These are phyloP conservation scores for Castanea mollissima DNA, from an alignment of 306 rosid species.

Conservation along the genomic window DNA sequence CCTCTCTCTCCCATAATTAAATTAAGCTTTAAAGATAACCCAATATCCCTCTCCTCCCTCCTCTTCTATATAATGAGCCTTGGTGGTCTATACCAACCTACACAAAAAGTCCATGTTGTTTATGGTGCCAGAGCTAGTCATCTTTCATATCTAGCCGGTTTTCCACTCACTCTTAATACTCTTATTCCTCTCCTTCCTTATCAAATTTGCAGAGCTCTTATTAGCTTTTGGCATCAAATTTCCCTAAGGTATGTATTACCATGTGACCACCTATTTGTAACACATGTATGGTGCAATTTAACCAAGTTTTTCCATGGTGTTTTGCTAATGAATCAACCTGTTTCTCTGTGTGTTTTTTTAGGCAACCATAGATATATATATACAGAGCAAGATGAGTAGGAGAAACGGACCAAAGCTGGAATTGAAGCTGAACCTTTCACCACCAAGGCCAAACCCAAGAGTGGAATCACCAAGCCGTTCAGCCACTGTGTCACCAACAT, in stretches of 20 bases:
- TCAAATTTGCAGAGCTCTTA: neutral
- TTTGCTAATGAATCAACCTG: neutral
- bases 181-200: neutral
- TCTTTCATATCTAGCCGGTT: constrained; percentile 7
- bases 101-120: constrained; percentile 28
- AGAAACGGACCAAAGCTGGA: constrained; percentile 74
- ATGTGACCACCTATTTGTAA: neutral
- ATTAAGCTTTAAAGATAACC: constrained; percentile 56
- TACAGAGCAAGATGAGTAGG: constrained; percentile 51
- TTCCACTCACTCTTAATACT: neutral
- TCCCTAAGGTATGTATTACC: neutral
- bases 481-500: constrained; percentile 57
- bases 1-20: constrained; percentile 57
- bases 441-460: constrained; percentile 55
- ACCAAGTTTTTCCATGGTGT: neutral
- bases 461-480: constrained; percentile 59
- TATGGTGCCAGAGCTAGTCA: constrained; percentile 20
- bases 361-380: neutral
- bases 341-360: neutral
- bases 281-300: neutral
- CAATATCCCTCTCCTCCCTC: constrained; percentile 33
- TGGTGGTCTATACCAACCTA: constrained; percentile 32
- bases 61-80: constrained; percentile 54
- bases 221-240: neutral
- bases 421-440: constrained; percentile 83